Conservation (phyloP, 1,284 basidiomycete species). For the Heterobasidion annosum region DNA sequence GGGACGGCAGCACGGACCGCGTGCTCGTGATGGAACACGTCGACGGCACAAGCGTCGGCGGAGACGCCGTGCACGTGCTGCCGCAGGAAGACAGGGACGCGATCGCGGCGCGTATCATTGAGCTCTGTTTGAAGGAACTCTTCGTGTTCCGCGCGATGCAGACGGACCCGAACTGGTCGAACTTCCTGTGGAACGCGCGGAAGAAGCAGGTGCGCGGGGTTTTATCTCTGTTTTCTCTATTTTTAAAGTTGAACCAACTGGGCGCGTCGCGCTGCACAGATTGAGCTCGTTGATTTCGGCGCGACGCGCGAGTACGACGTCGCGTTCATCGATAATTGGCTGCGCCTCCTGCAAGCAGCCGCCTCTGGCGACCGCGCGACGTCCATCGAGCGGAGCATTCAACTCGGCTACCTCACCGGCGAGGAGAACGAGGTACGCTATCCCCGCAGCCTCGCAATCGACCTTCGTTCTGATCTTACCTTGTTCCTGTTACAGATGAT, state of each 20-base stretch:
- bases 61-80: constrained; percentile 40
- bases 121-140: constrained; percentile 85
- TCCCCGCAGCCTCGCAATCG: background rate
- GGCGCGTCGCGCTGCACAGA: constrained; percentile 25
- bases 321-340: constrained; percentile 87
- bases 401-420: constrained; percentile 87
- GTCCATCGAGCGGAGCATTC: constrained; percentile 70
- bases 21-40: constrained; percentile 92
- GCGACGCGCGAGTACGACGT: constrained; percentile 84
- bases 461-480: background rate
- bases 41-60: constrained; percentile 75
- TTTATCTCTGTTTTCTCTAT: background rate
- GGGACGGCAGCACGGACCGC: constrained; percentile 70
- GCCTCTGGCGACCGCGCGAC: constrained; percentile 59
- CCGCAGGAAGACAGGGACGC: constrained; percentile 66
- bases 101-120: constrained; percentile 81
- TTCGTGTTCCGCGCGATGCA: constrained; percentile 94
- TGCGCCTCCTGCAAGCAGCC: constrained; percentile 73
- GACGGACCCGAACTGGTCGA: constrained; percentile 98
- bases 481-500: constrained; percentile 47
- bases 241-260: too few relatives aligned
- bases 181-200: constrained; percentile 82
- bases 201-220: constrained; percentile 36
- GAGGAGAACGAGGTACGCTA: constrained; percentile 68
- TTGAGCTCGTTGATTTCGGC: constrained; percentile 95